These are phyloP conservation scores for Alternaria postmessia DNA, from an alignment of 2,329 filamentous ascomycete genomes.

Conservation along the genomic window DNA sequence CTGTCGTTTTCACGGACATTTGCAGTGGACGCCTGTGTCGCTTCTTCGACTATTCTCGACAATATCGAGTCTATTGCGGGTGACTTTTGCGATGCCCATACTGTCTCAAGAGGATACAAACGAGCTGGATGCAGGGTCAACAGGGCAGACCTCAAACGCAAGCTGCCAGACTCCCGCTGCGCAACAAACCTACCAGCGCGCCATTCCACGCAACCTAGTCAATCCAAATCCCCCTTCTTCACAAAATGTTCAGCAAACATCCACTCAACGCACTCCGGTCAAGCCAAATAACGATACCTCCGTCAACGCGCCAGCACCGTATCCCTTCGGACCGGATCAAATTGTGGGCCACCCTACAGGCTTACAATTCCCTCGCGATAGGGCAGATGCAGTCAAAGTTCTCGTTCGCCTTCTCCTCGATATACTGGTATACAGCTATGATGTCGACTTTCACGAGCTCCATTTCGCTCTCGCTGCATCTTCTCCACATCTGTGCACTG, in stretches of 20 bases:
- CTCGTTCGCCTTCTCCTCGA: slow-evolving; percentile 4
- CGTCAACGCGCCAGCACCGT: neutral
- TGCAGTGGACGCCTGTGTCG: neutral
- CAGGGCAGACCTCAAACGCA: neutral
- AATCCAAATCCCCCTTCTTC: neutral
- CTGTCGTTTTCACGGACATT: too few relatives aligned
- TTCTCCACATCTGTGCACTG: neutral
- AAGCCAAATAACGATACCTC: neutral
- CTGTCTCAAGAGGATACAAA: neutral
- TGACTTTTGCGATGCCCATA: neutral
- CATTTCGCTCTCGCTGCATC: slow-evolving; percentile 4
- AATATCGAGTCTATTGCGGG: neutral
- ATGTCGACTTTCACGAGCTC: neutral
- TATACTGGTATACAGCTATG: slow-evolving; percentile 7
- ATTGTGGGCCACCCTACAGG: neutral
- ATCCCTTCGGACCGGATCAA: neutral
- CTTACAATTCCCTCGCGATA: slow-evolving; percentile 1
- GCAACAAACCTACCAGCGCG: neutral
- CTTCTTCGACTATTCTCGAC: neutral
- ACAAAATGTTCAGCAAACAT: neutral
- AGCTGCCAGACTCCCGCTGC: neutral
- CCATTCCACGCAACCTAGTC: neutral
- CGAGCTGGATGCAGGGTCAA: neutral
- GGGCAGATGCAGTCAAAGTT: neutral
- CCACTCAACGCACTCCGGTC: neutral